Base-by-base conservation (phyloP, 768 basidiomycete species). In the Podaxis pistillaris region DNA sequence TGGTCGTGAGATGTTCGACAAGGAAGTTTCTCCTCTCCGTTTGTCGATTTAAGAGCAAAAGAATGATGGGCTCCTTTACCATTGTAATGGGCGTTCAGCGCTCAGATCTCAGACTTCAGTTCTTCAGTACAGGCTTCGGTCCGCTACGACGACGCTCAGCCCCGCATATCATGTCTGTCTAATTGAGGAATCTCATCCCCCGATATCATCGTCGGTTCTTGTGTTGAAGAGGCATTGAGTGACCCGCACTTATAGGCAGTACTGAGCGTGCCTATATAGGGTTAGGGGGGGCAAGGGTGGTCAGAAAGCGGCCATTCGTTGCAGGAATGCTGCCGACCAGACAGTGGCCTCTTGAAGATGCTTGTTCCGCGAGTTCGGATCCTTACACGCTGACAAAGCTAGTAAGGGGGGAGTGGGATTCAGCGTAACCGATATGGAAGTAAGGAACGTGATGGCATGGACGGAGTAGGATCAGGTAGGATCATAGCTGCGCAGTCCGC, bases 401-500 rank as follows among this genome's bases (percentile, higher is more conserved):
- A 33, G 33, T 33, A 9, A 33, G 7, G 33, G 30, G 30, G 9
- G 8, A 30, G 1, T 33, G 33, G 33, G 33, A 33, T 33, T 33
- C 33, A 9, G 33, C 33, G 8, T 33, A 9, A 33, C 33, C 8
- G 33, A 33, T 33, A 33, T 33, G 33, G 33, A 9, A 33, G 33
- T 33, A 33, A 33, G 33, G 33, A 33, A 33, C 33, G 33, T 33
- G 33, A 33, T 33, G 28, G 28, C 28, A 33, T 33, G 30, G 30
- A 33, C 30, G 30, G 30, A 33, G 30, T 9, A 44, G 40, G 40
- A 41, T 41, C 13, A 17, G 6, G n/a, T 13, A 4, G 40, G 11
- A 59, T 52, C 47, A 38, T 15, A 37, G 36, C 58, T 59, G 58
- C 24, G 58, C 49, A 40, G 24, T 50, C 58, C 12, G 37, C 47